Conservation (phyloP, 371 early-diverging fungal species). For the Rhizopus stolonifer region DNA sequence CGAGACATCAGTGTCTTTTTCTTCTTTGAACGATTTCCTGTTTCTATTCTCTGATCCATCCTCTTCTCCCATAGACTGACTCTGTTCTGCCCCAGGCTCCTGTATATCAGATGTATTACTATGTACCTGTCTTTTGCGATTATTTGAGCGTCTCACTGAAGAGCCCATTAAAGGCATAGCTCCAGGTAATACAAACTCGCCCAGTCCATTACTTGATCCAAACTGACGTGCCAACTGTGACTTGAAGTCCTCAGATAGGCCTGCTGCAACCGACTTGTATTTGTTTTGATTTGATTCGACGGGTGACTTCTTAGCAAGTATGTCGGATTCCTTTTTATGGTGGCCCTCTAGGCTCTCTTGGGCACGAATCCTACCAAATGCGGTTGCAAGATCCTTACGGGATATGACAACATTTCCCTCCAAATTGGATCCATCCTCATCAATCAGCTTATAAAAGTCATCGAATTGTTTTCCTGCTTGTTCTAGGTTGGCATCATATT, state of each 20-base stretch:
- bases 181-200: constrained; percentile 45
- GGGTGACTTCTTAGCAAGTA: neutral
- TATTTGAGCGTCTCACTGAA: constrained; percentile 34
- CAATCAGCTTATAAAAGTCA: constrained; percentile 63
- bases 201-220: constrained; percentile 41
- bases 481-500: constrained; percentile 66
- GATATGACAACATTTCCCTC: constrained; percentile 35
- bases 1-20: constrained; percentile 12
- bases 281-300: constrained; percentile 27
- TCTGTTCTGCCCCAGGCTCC: neutral
- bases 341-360: constrained; percentile 45
- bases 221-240: constrained; percentile 46
- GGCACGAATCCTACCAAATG: constrained; percentile 40
- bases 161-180: constrained; percentile 47
- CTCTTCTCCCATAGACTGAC: neutral
- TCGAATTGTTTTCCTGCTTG: constrained; percentile 72
- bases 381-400: constrained; percentile 33
- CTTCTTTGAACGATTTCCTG: neutral
- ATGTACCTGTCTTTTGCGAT: constrained; percentile 29
- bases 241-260: constrained; percentile 48
- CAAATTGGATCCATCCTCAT: constrained; percentile 54
- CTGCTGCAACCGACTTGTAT: constrained; percentile 41
- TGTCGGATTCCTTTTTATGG: constrained; percentile 9
- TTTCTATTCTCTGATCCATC: neutral
- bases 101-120: neutral